A percentile compares a stretch with the other conserved stretches of the same genome.
These are phyloP conservation scores for Teunomyces aglyptinius DNA, from an alignment of 805 yeast species.

Conservation along the genomic window DNA sequence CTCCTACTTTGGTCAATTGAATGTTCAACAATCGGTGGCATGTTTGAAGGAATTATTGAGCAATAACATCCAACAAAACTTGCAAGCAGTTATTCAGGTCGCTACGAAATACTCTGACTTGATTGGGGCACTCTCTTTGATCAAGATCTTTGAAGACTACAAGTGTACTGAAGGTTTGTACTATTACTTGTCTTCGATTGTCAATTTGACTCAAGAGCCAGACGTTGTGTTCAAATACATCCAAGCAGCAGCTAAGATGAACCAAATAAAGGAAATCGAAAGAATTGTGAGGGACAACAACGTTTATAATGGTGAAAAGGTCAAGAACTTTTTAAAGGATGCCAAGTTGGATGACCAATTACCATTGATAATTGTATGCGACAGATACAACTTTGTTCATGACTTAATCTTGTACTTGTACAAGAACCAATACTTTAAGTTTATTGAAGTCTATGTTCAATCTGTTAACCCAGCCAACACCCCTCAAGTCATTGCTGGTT, in stretches of 20 bases:
- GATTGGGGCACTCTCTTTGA: slow-evolving; percentile 80
- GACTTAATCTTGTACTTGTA: slow-evolving; percentile 90
- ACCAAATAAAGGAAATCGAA: slow-evolving; percentile 92
- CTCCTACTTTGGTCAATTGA: slow-evolving; percentile 85
- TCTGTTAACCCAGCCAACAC: slow-evolving; percentile 95
- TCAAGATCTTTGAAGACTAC: slow-evolving; percentile 90
- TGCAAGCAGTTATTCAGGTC: slow-evolving; percentile 92
- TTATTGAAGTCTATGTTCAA: slow-evolving; percentile 96
- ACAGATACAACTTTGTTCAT: slow-evolving; percentile 85
- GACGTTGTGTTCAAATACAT: slow-evolving; percentile 96
- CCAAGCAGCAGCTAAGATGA: slow-evolving; percentile 87
- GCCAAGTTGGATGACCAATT: slow-evolving; percentile 91
- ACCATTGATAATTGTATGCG: slow-evolving; percentile 95
- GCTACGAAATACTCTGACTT: slow-evolving; percentile 95
- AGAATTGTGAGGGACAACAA: slow-evolving; percentile 92
- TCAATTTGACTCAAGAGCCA: slow-evolving; percentile 88
- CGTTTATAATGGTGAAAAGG: slow-evolving; percentile 95
- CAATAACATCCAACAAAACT: slow-evolving; percentile 73
- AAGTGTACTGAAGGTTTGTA: slow-evolving; percentile 91
- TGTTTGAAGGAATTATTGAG: slow-evolving; percentile 85
- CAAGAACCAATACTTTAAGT: slow-evolving; percentile 93
- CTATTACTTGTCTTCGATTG: slow-evolving; percentile 90
- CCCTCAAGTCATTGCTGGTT: slow-evolving; percentile 94
- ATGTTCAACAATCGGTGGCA: slow-evolving; percentile 88
- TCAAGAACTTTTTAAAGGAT: slow-evolving; percentile 94